Evolutionary conservation across 345 rosid species (phyloP), one percentile per base, ranked within the genome.

Genomic region (Brassica juncea): DNA sequence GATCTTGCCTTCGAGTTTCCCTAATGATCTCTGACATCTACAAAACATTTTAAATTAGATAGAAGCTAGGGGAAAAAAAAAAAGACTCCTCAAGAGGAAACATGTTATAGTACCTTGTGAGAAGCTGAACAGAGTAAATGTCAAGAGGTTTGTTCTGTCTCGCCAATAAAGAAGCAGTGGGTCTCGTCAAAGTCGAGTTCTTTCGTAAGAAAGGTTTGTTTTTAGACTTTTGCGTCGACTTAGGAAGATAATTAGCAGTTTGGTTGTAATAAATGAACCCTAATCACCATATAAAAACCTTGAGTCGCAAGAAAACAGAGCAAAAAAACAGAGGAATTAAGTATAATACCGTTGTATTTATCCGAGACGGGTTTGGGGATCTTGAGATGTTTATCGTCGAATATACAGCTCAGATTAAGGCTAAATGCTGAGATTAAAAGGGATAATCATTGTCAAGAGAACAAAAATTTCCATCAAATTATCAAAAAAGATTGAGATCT

Each of bases 131-230:
- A 42, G 84, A 85, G 73, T 71, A 84, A 80, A 72, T 73, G 42
- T 87, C 84, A 68, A 68, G 82, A 66, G 78, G 66, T 54, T 78
- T 83, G 80, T 83, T 86, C 82, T 80, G 90, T 86, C 90, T 92
- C 66, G 99, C 94, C 84, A 94, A 84, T 55, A 87, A 87, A 88
- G 94, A 91, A 27, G 89, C 95, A 15, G 99, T 92, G 4, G 99
- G 98, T 73, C 86, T 91, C 87, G 91, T 89, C 70, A 91, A 85
- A 82, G 89, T 85, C 30, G 93, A 89, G 74, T 76, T 79, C 62
- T 82, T 88, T 37, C 81, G 64, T 70, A 76, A 19, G 32, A 84
- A 63, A 47, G 84, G 16, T 85, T 82, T 85, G 1, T 23, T 57
- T 34, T 15, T 52, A 27, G 81, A 64, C 67, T 82, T 84, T 0